Base-by-base conservation (phyloP, 768 basidiomycete species). In the Tylopilus vinaceipallidus region DNA sequence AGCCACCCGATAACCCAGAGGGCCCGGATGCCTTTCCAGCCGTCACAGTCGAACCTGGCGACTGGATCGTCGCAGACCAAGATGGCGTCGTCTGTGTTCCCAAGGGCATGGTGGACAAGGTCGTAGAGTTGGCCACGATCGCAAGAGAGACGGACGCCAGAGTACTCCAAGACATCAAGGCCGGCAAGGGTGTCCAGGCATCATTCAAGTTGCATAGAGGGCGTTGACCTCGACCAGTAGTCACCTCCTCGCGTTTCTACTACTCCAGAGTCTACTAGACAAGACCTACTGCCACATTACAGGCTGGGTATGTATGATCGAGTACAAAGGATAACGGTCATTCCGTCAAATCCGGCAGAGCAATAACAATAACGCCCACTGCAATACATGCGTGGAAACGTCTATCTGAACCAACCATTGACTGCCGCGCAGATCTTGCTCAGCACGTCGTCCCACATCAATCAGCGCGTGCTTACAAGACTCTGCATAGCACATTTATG, bases 51-150 rank as follows among this genome's bases (percentile, higher is more conserved):
- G 62, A 79, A 16, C 86, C 93, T 2, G 88, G 84, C 2, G 93
- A 95, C 65, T 80, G 84, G 77, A 78, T 95, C 41, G 65, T 94
- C n/a, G 91, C 84, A 22, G 94, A 97, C 66, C 78, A 83, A 49
- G 89, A 97, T 63, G 93, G 95, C 2, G 90, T 95, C 1, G 89
- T 98, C 3, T 89, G 84, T 58, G 79, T 95, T 23, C 85, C 91
- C 2, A 68, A 64, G 29, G 71, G 67, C 3, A 55, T 84, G 39
- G 75, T 81, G 30, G 69, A 68, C 16, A 63, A 78, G 49, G 90
- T 91, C 1, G 56, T 82, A 5, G 74, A 80, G 34, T 46, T 79
- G 20, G 90, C 86, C n/a, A 54, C 60, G 24, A 76, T 76, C 57
- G 83, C 79, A 14, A 74, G 77, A 57, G 77, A 79, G 42, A 69